Evolutionary conservation across 768 basidiomycete species (phyloP), one percentile per base, ranked within the genome.

Genomic region (Leccinum barrowsii): DNA sequence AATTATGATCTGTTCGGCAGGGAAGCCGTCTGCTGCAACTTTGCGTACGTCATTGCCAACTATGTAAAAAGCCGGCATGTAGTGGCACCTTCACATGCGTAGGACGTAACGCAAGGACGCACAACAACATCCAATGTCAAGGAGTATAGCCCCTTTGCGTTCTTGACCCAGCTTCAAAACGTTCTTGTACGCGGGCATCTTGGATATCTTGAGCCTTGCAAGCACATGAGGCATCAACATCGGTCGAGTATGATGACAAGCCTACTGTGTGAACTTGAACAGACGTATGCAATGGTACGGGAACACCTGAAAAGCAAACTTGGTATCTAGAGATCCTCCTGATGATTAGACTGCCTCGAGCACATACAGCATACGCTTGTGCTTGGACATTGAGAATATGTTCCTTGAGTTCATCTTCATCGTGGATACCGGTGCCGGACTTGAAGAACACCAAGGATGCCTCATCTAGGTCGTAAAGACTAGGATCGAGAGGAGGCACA

Each of bases 51-150:
- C 79, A 47, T 70, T 76, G 0, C 80, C 80, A 51, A 79, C 77
- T 77, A 28, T 28, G 26, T 28, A 49, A 12, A 50, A 50, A 19
- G 12, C 42, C 32, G 21, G 32, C 6, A 11, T 44, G 13, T 35
- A 52, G 11, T 34, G 5, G 19, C 30, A n/a, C 8, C 22, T 24
- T 34, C 13, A 37, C n/a, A 28, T 30, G 21, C 17, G 44, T 42
- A 19, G 6, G 19, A 44, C n/a, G 7, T 15, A 50, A 46, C 12
- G 22, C 22, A 42, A 15, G 21, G 15, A 65, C 73, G 42, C 58
- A 80, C 77, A 70, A 59, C 78, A 78, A 62, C 79, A 78, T 15
- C 76, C 79, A 5, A 80, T 67, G 52, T 81, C 81, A 21, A 82
- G 70, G 19, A 80, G 65, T 19, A 80, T 65, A 2, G 78, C 73